These are phyloP conservation scores for Zancudomyces culisetae DNA, from an alignment of 371 early-diverging fungal species.

Conservation along the genomic window DNA sequence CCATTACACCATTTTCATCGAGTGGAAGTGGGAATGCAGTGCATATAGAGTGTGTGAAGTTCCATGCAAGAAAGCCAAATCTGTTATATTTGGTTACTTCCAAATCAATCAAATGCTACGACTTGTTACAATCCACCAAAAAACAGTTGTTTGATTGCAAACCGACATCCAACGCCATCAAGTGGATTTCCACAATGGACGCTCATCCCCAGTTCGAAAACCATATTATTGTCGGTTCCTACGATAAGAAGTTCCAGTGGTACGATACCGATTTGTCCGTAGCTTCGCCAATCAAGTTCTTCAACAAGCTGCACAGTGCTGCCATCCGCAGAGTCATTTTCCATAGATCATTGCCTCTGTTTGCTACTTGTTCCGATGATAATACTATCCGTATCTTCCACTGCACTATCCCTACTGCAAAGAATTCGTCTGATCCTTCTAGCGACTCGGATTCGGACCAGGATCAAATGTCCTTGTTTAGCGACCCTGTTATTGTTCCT, in stretches of 20 bases:
- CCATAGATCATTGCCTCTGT: conserved; percentile 78
- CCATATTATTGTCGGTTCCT: conserved; percentile 82
- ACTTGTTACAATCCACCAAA: no score
- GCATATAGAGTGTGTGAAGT: no score
- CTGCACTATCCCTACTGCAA: conserved; percentile 87
- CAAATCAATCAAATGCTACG: no score
- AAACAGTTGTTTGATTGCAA: no score
- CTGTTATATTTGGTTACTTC: no score
- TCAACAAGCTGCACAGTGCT: conserved; percentile 66
- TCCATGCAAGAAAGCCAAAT: no score
- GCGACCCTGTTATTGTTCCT: conserved; percentile 95
- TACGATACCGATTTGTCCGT: conserved; percentile 88
- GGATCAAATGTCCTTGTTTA: no score
- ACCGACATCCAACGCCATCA: no score
- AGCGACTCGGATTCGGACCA: no score
- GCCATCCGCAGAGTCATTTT: conserved; percentile 78
- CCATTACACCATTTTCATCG: no score
- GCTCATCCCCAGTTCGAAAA: conserved; percentile 87
- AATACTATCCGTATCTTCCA: conserved; percentile 87
- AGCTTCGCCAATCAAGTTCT: conserved; percentile 80
- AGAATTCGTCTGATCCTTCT: no score
- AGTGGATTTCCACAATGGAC: conserved; percentile 89
- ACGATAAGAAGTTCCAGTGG: conserved; percentile 87
- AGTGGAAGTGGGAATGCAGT: no score
- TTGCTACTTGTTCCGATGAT: conserved; percentile 86